Percentiles rank a stretch among this genome's conserved stretches.
Evolutionary conservation across 805 yeast species (phyloP).

Genomic region (Candida sonorensis): DNA sequence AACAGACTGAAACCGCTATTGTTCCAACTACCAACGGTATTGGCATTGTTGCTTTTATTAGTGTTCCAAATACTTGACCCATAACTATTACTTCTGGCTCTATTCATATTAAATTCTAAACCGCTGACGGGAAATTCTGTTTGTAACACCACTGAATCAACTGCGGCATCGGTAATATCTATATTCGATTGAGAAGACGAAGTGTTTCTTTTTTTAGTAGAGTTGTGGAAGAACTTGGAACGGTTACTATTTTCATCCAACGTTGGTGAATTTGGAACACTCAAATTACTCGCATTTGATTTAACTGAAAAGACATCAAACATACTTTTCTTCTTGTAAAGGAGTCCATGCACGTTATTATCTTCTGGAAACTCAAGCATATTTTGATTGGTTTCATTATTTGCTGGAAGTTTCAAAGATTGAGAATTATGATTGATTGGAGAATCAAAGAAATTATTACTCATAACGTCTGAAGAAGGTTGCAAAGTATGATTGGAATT

Average conservation of each 20-base stretch:
- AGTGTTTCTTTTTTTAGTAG: constrained; percentile 6
- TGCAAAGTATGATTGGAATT: not conserved
- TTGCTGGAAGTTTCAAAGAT: too few relatives aligned
- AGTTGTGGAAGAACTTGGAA: constrained; percentile 16
- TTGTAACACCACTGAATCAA: constrained; percentile 5
- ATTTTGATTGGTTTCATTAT: too few relatives aligned
- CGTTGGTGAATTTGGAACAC: constrained; percentile 16
- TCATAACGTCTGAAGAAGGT: too few relatives aligned
- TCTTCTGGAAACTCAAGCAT: constrained; percentile 8
- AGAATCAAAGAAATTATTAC: not conserved
- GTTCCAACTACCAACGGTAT: constrained; percentile 4
- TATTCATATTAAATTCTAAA: constrained; percentile 12
- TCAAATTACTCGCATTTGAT: constrained; percentile 12
- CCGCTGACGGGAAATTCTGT: constrained; percentile 4
- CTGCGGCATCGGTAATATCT: too few relatives aligned
- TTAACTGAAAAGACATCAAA: constrained; percentile 13
- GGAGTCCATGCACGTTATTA: constrained; percentile 3
- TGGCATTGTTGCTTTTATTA: constrained; percentile 10
- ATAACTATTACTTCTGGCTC: constrained; percentile 29
- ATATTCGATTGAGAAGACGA: too few relatives aligned
- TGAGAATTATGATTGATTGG: constrained; percentile 12
- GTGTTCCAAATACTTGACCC: constrained; percentile 30
- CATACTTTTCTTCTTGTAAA: constrained; percentile 10
- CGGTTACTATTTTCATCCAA: constrained; percentile 10
- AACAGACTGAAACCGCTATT: constrained; percentile 7